phyloP scores from a whole-genome alignment of 2,329 filamentous ascomycete species.

The Pseudogymnoascus sp. region DNA sequence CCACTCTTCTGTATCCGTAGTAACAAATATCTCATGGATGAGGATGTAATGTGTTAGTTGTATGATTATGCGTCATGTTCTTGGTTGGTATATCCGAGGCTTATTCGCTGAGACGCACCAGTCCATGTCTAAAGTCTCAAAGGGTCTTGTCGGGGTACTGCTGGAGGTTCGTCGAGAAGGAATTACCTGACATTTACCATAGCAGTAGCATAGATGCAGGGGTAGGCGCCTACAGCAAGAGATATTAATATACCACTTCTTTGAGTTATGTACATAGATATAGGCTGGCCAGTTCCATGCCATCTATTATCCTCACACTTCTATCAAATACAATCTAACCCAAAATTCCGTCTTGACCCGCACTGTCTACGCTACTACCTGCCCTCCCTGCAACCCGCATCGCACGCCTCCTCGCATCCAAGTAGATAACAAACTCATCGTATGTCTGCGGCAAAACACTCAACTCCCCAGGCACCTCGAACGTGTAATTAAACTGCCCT shows the following conservation, averaged over 20 bases:
- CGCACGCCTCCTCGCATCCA: conserved; percentile 30
- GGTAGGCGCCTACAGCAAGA: not conserved
- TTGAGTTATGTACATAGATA: not conserved
- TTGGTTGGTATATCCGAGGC: no score
- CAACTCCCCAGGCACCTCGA: conserved; percentile 55
- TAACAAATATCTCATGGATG: no score
- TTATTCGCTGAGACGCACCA: no score
- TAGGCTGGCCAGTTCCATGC: not conserved
- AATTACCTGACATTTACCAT: no score
- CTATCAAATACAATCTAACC: not conserved
- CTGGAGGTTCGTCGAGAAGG: no score
- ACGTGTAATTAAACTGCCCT: conserved; percentile 66
- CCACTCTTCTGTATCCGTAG: no score
- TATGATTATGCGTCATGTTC: no score
- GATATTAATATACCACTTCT: no score
- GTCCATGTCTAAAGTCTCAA: no score
- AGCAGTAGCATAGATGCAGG: not conserved
- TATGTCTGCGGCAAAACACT: conserved; percentile 50
- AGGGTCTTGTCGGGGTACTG: no score
- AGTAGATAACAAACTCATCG: conserved; percentile 30
- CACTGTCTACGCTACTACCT: conserved; percentile 9
- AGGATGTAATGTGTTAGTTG: no score
- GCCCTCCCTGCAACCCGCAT: conserved; percentile 11
- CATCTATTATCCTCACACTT: not conserved
- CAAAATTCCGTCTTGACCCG: not conserved